Evolutionary conservation across 306 rosid species (phyloP).

Genomic region (Vigna angularis): DNA sequence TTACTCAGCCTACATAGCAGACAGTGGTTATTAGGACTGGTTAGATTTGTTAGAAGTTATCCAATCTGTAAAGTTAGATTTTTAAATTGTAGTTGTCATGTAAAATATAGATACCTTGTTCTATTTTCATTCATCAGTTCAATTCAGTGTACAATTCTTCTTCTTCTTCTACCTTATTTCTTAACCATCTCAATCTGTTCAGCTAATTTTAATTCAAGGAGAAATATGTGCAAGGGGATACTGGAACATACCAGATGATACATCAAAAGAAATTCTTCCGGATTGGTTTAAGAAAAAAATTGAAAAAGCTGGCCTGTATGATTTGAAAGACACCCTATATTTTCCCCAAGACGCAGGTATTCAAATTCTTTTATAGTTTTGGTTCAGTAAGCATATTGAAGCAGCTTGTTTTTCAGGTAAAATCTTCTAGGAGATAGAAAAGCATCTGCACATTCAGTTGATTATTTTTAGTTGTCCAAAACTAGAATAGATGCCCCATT

Average conservation of each 20-base stretch:
- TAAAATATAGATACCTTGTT: not conserved
- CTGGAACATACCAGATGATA: constrained; percentile 67
- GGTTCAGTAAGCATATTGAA: constrained; percentile 9
- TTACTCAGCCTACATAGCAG: not conserved
- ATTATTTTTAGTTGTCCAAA: not conserved
- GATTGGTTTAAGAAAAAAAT: constrained; percentile 73
- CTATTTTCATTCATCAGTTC: not conserved
- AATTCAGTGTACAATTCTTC: constrained; percentile 16
- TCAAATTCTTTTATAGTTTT: not conserved
- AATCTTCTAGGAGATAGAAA: constrained; percentile 20
- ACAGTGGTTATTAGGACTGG: not conserved
- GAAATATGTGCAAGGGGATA: constrained; percentile 83
- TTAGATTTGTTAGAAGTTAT: constrained; percentile 19
- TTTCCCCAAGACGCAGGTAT: constrained; percentile 83
- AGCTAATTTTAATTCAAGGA: constrained; percentile 71
- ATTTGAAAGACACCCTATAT: constrained; percentile 69
- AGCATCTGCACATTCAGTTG: constrained; percentile 8
- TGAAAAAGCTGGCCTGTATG: constrained; percentile 58
- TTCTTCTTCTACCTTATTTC: constrained; percentile 18
- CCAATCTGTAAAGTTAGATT: not conserved
- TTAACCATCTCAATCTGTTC: constrained; percentile 42
- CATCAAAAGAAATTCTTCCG: constrained; percentile 56
- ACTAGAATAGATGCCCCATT: constrained; percentile 15
- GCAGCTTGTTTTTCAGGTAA: not conserved
- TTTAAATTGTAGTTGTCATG: constrained; percentile 2